Evolutionary conservation across 192 early-diverging fungal species (phyloP).

Genomic region (Coemansia asiatica): DNA sequence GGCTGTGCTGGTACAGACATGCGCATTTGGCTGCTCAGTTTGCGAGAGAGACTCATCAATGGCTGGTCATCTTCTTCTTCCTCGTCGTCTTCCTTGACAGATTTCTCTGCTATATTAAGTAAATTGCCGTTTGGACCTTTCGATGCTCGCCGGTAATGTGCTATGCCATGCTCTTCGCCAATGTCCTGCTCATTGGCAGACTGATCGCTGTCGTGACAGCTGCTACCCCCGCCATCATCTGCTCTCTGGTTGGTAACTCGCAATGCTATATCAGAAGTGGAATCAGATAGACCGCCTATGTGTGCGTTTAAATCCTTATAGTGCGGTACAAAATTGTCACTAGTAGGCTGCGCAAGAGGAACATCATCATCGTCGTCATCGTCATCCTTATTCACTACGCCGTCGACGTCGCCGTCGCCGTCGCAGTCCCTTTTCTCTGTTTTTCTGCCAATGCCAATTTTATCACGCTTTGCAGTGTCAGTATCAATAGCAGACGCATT

Average conservation of each 20-base stretch:
- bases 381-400: no score
- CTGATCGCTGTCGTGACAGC: slow-evolving; percentile 9
- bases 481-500: not conserved
- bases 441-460: not conserved
- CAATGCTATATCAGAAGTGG: not conserved
- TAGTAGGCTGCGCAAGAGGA: not conserved
- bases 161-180: not conserved
- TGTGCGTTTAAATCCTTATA: not conserved
- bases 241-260: not conserved
- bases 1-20: not conserved
- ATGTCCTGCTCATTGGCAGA: slow-evolving; percentile 6
- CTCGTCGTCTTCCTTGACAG: not conserved
- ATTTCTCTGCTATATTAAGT: not conserved
- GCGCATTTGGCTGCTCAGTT: slow-evolving; percentile 9
- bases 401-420: not conserved
- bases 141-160: not conserved
- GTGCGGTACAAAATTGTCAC: not conserved
- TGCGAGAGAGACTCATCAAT: slow-evolving; percentile 20
- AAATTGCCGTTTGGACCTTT: not conserved
- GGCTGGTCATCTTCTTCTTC: slow-evolving; percentile 47
- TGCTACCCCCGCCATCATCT: not conserved
- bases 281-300: not conserved
- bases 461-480: not conserved
- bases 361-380: slow-evolving; percentile 6
- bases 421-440: not conserved